These are phyloP conservation scores for Mycena epipterygia DNA, from an alignment of 768 basidiomycete species.

Conservation along the genomic window DNA sequence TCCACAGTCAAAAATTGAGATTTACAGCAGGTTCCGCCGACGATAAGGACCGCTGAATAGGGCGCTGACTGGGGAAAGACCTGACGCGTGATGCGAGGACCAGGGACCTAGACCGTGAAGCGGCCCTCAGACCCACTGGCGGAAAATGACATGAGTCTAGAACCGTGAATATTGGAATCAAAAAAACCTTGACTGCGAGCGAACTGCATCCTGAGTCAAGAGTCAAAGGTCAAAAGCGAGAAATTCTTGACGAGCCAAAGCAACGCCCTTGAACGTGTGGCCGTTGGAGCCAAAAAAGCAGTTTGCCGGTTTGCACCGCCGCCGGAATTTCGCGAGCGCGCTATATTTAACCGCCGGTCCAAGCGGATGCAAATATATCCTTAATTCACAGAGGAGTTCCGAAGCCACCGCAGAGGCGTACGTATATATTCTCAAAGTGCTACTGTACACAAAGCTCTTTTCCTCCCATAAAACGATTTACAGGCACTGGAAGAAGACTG, in stretches of 20 bases:
- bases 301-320: too few species aligned
- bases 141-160: conserved; percentile 15
- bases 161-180: background rate
- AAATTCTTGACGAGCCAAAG: background rate
- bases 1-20: background rate
- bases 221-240: background rate
- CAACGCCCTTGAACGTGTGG: background rate
- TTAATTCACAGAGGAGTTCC: too few species aligned
- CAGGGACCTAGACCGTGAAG: conserved; percentile 31
- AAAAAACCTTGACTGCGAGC: conserved; percentile 27
- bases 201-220: conserved; percentile 25
- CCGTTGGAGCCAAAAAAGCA: background rate
- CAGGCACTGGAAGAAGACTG: conserved; percentile 9
- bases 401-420: too few species aligned
- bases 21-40: conserved; percentile 14
- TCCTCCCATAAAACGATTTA: too few species aligned
- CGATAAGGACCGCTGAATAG: background rate
- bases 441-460: too few species aligned
- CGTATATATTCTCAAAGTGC: too few species aligned
- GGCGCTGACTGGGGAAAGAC: conserved; percentile 16
- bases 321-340: too few species aligned
- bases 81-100: conserved; percentile 26
- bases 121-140: conserved; percentile 24
- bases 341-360: too few species aligned
- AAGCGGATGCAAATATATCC: too few species aligned